Conservation (phyloP, 2,329 filamentous ascomycete genomes). For the Botrytis paeoniae region DNA sequence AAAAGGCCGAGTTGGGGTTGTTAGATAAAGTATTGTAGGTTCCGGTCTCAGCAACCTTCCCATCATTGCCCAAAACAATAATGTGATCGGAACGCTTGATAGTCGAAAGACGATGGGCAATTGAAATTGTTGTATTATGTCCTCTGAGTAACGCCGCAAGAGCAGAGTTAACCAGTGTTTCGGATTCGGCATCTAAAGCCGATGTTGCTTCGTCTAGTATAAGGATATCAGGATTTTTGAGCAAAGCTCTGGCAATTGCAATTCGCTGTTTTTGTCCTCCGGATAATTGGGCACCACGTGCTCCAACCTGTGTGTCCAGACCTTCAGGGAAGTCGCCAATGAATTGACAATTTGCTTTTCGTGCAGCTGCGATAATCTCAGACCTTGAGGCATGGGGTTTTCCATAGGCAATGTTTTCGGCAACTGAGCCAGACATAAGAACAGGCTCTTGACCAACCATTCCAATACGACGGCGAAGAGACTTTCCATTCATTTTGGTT, state of each 20-base stretch:
- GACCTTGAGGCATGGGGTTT: conserved; percentile 71
- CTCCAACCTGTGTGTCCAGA: conserved; percentile 88
- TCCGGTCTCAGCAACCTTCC: conserved; percentile 86
- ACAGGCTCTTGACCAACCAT: conserved; percentile 96
- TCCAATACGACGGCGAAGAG: conserved; percentile 85
- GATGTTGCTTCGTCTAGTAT: conserved; percentile 97
- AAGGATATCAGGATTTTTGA: conserved; percentile 94
- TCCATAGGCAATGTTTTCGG: conserved; percentile 90
- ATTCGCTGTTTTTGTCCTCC: conserved; percentile 98
- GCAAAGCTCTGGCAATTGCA: conserved; percentile 88
- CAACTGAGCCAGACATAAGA: conserved; percentile 79
- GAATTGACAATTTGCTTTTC: conserved; percentile 93
- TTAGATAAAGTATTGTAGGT: conserved; percentile 74
- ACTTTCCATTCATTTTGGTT: conserved; percentile 85
- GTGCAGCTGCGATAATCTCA: conserved; percentile 82
- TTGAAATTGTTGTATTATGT: conserved; percentile 94
- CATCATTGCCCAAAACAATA: conserved; percentile 84
- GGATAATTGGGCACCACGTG: conserved; percentile 87
- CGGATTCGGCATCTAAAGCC: conserved; percentile 91
- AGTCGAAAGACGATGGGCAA: conserved; percentile 91
- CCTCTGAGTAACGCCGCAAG: conserved; percentile 76
- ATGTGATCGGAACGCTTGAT: conserved; percentile 96
- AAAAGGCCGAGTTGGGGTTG: conserved; percentile 78
- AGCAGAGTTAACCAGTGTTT: conserved; percentile 93
- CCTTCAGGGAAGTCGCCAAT: conserved; percentile 96